Evolutionary conservation across 768 basidiomycete genomes (phyloP).

Genomic region (Mycena pura): DNA sequence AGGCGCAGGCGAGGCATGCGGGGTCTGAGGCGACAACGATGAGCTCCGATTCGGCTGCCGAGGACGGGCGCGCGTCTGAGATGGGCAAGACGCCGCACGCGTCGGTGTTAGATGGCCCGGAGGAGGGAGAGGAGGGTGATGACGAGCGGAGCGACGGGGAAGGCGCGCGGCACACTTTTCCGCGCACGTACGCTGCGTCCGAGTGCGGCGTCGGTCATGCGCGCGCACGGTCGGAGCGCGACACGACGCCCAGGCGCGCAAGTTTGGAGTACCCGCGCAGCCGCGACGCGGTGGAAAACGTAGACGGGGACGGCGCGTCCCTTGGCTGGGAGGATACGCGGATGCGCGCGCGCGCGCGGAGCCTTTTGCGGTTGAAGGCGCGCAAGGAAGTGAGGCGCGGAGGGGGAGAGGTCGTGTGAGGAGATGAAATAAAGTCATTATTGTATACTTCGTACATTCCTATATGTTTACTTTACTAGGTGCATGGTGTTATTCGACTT

Average conservation of each 20-base stretch:
- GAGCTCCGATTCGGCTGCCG: background rate
- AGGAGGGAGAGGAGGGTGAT: conserved; percentile 12
- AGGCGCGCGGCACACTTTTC: background rate
- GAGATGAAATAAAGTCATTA: background rate
- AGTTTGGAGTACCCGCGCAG: background rate
- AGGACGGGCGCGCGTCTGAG: background rate
- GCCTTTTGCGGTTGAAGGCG: conserved; percentile 19
- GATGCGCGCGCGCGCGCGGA: conserved; percentile 22
- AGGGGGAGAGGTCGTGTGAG: background rate
- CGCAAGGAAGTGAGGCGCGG: conserved; percentile 19
- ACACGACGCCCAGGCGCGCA: background rate
- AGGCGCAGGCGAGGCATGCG: background rate
- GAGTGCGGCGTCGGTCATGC: background rate
- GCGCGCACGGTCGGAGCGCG: background rate
- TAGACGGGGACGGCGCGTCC: conserved; percentile 10
- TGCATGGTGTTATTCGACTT: too few species aligned
- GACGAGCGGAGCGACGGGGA: conserved; percentile 7
- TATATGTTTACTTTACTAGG: too few species aligned
- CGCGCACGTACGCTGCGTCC: background rate
- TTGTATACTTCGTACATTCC: too few species aligned
- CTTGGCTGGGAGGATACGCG: conserved; percentile 12
- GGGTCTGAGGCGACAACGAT: background rate
- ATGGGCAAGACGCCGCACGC: background rate
- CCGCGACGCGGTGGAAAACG: background rate
- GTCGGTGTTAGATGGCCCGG: background rate